Evolutionary conservation across 805 yeast genomes (phyloP), one percentile per base, ranked within the genome.

Genomic region (Wickerhamomyces pijperi): DNA sequence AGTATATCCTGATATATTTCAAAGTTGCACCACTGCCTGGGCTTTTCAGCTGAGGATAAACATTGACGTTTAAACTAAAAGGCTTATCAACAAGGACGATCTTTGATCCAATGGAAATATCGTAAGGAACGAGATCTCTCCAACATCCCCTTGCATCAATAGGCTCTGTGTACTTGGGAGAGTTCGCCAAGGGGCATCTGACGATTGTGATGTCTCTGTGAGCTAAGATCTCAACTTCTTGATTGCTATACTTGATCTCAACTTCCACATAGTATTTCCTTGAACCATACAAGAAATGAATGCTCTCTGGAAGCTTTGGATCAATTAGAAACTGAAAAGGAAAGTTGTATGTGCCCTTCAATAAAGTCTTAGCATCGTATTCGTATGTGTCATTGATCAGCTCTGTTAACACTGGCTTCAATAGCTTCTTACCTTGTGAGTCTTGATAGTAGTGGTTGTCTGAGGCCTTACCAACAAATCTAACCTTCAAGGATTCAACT

Each of bases 251-350:
- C 2, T 35, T 34, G 18, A 45, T 13, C 8, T 19, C 29, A 7
- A 46, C 51, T 20, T 43, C 44, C 4, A 52, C 12, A 23, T 31
- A 34, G 29, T 52, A 52, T 1, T 12, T 14, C 31, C 49, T 44
- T 5, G 44, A 36, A n/a, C 48, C 50, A 13, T 48, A 37, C 13
- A 13, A 9, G 0, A 47, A 36, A 0, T 29, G 13, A 3, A 49
- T 29, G 2, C 46, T 28, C 36, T 52, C 56, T 11, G 56, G 48
- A 8, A 44, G 36, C 14, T 14, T 38, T 13, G 47, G 42, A 33
- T 46, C 51, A 32, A 52, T 36, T 14, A 39, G 29, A 32, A 52
- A 52, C 32, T 46, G 50, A 41, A 52, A 52, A 1, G 56, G 56
- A 20, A 50, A 41, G 1, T 34, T 39, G 36, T 52, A 46, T 3